Percentiles rank a stretch among this genome's conserved stretches.
Evolutionary conservation across 306 rosid species (phyloP).

Genomic region (Sindora glabra): DNA sequence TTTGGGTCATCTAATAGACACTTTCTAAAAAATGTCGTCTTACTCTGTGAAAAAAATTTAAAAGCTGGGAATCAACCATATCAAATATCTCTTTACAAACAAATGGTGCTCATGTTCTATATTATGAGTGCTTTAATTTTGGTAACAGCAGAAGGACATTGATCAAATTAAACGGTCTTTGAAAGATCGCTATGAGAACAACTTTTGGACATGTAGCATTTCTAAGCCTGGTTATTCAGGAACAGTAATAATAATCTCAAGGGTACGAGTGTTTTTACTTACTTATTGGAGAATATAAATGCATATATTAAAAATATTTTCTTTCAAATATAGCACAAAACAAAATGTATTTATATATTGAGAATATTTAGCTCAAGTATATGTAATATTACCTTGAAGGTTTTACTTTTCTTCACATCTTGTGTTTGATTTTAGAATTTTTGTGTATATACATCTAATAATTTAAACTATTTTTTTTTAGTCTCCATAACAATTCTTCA

Average conservation of each 20-base stretch:
- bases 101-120: neutral
- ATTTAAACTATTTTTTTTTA: too few species aligned
- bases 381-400: too few species aligned
- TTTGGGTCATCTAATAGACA: too few species aligned
- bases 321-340: neutral
- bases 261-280: constrained; percentile 40
- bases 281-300: neutral
- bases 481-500: too few species aligned
- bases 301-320: neutral
- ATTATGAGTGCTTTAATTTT: constrained; percentile 7
- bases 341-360: too few species aligned
- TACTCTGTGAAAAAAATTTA: too few species aligned
- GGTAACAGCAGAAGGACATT: constrained; percentile 74
- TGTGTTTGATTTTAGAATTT: too few species aligned
- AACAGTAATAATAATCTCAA: constrained; percentile 82
- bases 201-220: constrained; percentile 89
- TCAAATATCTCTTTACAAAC: constrained; percentile 1
- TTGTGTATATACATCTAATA: too few species aligned
- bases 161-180: constrained; percentile 42
- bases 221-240: constrained; percentile 94
- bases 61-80: neutral
- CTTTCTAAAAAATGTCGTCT: too few species aligned
- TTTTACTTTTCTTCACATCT: too few species aligned
- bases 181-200: constrained; percentile 69
- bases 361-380: too few species aligned